These are phyloP conservation scores for Mortierella polycephala DNA, from an alignment of 371 early-diverging fungal genomes.

Conservation along the genomic window DNA sequence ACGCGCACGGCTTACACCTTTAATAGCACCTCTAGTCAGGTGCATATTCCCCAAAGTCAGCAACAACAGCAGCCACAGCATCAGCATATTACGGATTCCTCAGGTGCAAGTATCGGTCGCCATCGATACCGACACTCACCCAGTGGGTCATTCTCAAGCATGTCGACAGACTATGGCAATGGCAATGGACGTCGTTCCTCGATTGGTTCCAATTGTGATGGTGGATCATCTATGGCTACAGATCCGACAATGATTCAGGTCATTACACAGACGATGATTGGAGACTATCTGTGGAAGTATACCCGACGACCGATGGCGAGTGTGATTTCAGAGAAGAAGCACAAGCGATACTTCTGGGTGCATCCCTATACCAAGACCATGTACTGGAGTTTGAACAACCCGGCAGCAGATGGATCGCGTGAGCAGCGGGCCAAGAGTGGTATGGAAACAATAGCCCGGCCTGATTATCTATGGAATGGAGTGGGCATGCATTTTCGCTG, in stretches of 20 bases:
- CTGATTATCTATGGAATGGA: no score
- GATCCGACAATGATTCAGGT: conserved; percentile 74
- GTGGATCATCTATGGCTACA: conserved; percentile 32
- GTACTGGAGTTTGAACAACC: conserved; percentile 79
- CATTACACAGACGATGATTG: conserved; percentile 84
- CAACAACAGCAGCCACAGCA: conserved; percentile 26
- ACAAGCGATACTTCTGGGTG: conserved; percentile 82
- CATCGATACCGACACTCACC: conserved; percentile 34
- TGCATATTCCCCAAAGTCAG: conserved; percentile 36
- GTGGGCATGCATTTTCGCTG: neutral
- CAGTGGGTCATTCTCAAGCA: conserved; percentile 49
- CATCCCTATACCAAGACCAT: conserved; percentile 84
- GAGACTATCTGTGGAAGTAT: conserved; percentile 80
- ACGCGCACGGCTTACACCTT: conserved; percentile 41
- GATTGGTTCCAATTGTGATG: conserved; percentile 36
- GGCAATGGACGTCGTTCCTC: conserved; percentile 32
- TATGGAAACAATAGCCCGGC: neutral
- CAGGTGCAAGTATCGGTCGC: conserved; percentile 40
- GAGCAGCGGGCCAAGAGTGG: conserved; percentile 67
- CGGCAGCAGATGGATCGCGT: conserved; percentile 63
- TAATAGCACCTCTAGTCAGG: conserved; percentile 38
- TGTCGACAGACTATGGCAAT: conserved; percentile 46
- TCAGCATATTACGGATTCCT: conserved; percentile 41
- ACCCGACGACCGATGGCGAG: conserved; percentile 63
- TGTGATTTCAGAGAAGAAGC: conserved; percentile 69